A percentile compares a stretch with the other conserved stretches of the same genome.
Evolutionary conservation across 257 asterid genomes (phyloP).

Genomic region (Paulownia fortunei): DNA sequence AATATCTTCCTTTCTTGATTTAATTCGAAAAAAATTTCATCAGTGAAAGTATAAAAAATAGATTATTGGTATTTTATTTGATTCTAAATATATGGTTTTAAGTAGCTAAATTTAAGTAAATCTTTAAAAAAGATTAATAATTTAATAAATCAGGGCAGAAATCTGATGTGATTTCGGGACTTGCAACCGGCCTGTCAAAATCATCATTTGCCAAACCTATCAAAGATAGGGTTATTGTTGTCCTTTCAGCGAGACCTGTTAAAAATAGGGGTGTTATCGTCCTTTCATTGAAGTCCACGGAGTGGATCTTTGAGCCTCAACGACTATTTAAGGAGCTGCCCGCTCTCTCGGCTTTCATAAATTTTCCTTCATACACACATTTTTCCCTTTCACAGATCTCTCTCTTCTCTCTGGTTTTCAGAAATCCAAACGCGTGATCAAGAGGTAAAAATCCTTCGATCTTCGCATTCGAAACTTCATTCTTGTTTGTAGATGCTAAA

Average conservation of each 20-base stretch:
- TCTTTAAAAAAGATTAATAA: no score
- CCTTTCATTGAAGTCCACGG: constrained; percentile 29
- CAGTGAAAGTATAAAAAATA: no score
- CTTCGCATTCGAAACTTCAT: neutral
- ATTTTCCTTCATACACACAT: neutral
- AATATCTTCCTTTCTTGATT: no score
- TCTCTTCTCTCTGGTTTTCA: neutral
- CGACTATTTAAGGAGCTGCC: constrained; percentile 50
- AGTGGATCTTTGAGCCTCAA: constrained; percentile 43
- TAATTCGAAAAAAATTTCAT: no score
- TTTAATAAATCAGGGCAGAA: no score
- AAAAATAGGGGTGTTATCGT: constrained; percentile 25
- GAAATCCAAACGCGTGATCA: constrained; percentile 31
- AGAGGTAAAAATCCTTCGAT: constrained; percentile 35
- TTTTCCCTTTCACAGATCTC: constrained; percentile 26
- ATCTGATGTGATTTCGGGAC: no score
- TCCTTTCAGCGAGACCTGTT: neutral
- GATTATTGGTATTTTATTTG: no score
- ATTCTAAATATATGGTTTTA: no score
- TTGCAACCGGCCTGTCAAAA: no score
- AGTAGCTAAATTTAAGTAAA: no score
- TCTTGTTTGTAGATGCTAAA: neutral
- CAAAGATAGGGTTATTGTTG: neutral
- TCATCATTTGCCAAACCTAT: no score
- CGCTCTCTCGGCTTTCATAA: constrained; percentile 43